phyloP scores from a whole-genome alignment of 2,329 filamentous ascomycete species.

The Graphilbum fragrans region DNA sequence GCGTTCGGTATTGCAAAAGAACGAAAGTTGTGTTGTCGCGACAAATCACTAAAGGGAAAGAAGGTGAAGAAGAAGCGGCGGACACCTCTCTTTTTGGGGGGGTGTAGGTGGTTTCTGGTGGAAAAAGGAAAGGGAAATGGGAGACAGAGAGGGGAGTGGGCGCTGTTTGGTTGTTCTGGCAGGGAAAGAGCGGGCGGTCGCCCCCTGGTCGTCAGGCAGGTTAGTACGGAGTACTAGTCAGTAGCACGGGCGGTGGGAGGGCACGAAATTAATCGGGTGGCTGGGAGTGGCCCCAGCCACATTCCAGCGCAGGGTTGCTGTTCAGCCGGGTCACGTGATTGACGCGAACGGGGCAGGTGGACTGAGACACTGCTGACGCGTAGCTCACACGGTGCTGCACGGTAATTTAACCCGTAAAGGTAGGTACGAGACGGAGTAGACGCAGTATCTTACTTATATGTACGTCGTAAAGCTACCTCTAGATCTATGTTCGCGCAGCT shows the following conservation, averaged over 20 bases:
- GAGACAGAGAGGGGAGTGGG: neutral
- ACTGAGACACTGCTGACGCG: neutral
- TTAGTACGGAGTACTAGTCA: no score
- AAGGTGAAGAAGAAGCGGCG: no score
- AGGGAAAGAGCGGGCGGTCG: neutral
- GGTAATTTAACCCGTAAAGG: no score
- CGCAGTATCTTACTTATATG: no score
- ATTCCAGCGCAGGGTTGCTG: neutral
- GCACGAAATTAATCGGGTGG: constrained; percentile 15
- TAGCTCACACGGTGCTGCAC: neutral
- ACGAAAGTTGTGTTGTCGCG: no score
- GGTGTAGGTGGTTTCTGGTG: neutral
- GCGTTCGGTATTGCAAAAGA: no score
- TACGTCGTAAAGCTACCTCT: no score
- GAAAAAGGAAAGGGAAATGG: neutral
- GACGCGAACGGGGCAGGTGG: neutral
- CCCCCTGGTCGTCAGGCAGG: no score
- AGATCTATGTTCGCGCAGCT: no score
- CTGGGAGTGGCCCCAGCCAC: constrained; percentile 11
- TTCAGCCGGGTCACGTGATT: no score
- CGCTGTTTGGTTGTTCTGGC: neutral
- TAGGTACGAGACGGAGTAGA: no score
- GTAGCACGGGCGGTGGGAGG: neutral
- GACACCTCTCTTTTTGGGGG: no score
- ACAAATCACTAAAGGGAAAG: neutral